Evolutionary conservation across 371 early-diverging fungal species (phyloP).

Genomic region (Entomophthora muscae): DNA sequence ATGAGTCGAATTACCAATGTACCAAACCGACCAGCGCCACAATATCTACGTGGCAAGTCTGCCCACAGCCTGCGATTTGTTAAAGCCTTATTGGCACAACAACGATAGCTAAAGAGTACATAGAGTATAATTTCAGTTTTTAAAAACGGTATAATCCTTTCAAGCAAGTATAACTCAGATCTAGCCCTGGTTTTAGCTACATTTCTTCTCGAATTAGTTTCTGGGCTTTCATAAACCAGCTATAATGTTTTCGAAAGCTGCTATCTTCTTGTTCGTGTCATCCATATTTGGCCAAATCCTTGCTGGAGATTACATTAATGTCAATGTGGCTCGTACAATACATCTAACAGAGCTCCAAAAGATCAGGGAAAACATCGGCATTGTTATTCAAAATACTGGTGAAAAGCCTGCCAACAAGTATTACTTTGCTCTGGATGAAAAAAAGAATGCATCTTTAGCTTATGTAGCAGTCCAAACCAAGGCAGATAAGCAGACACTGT

Average conservation of each 20-base stretch:
- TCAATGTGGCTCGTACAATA: background rate
- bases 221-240: too few relatives aligned
- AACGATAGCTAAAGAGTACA: too few relatives aligned
- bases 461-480: background rate
- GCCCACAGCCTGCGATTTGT: too few relatives aligned
- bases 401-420: background rate
- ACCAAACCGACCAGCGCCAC: too few relatives aligned
- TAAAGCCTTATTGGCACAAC: too few relatives aligned
- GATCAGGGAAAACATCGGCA: background rate
- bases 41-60: too few relatives aligned
- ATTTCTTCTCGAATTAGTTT: too few relatives aligned
- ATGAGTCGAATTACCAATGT: too few relatives aligned
- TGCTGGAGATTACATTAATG: background rate
- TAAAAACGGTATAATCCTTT: too few relatives aligned
- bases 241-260: background rate
- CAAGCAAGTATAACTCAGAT: too few relatives aligned
- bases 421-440: background rate
- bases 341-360: background rate
- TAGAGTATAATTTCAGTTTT: too few relatives aligned
- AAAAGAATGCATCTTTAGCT: background rate
- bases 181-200: too few relatives aligned
- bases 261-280: background rate
- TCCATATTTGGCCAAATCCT: background rate
- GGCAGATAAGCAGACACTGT: background rate
- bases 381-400: background rate